A percentile compares a stretch with the other conserved stretches of the same genome.
Evolutionary conservation across 371 early-diverging fungal genomes (phyloP).

Genomic region (Dentiscutata heterogama): DNA sequence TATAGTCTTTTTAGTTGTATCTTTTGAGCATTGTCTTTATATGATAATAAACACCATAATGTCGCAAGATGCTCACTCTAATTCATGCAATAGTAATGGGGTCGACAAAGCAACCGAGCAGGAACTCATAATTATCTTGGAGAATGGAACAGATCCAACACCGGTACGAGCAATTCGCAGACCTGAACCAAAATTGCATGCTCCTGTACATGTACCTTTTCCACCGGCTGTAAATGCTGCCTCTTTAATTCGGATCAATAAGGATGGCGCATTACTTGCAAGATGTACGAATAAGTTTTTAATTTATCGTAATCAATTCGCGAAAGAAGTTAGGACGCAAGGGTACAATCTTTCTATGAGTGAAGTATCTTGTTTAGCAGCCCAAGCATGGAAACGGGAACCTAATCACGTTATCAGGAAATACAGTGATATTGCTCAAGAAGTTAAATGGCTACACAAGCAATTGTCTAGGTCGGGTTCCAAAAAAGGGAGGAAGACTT

Average conservation of each 20-base stretch:
- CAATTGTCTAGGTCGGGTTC: constrained; percentile 40
- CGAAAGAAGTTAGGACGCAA: constrained; percentile 23
- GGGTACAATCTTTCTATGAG: constrained; percentile 45
- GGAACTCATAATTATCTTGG: constrained; percentile 25
- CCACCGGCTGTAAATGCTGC: constrained; percentile 35
- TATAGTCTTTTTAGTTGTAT: no score
- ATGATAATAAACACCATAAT: neutral
- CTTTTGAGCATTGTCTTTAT: no score
- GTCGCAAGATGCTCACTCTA: neutral
- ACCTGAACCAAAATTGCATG: constrained; percentile 15
- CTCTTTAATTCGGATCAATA: constrained; percentile 34
- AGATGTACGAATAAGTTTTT: constrained; percentile 45
- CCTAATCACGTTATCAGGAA: constrained; percentile 39
- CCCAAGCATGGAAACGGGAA: constrained; percentile 43
- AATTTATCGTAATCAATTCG: constrained; percentile 46
- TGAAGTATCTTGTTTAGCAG: constrained; percentile 43
- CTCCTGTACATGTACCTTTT: constrained; percentile 37
- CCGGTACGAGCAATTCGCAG: constrained; percentile 35
- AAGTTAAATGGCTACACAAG: constrained; percentile 40
- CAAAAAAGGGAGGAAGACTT: neutral
- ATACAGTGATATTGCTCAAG: constrained; percentile 39
- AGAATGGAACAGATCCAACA: constrained; percentile 27
- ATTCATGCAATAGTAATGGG: neutral
- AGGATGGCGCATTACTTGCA: constrained; percentile 28
- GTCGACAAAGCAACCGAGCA: neutral